Evolutionary conservation across 352 stramenopile species (phyloP).

Genomic region (Globisporangium splendens): DNA sequence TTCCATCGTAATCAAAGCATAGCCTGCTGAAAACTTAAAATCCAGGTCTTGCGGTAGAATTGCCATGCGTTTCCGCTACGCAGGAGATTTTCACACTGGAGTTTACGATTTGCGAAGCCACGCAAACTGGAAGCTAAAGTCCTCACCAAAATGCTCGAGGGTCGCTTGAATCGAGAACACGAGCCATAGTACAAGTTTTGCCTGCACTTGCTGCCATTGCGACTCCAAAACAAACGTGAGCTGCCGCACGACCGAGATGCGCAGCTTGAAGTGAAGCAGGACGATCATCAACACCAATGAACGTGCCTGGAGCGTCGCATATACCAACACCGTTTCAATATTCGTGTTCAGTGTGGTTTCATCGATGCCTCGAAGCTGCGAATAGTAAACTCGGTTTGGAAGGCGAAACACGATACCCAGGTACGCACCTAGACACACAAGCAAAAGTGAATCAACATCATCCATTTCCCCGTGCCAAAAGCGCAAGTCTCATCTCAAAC

Average conservation of each 20-base stretch:
- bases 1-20: too few species aligned
- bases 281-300: neutral
- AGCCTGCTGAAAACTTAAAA: too few species aligned
- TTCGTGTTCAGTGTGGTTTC: neutral
- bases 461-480: neutral
- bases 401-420: neutral
- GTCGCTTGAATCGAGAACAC: constrained; percentile 1
- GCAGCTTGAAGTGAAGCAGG: neutral
- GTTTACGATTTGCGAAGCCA: neutral
- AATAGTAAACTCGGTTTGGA: constrained; percentile 8
- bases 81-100: too few species aligned
- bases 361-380: neutral
- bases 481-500: neutral
- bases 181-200: constrained; percentile 3
- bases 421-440: neutral
- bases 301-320: neutral
- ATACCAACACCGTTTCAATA: constrained; percentile 1
- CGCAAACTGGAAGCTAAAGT: constrained; percentile 4
- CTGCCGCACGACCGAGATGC: neutral
- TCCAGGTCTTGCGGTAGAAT: too few species aligned
- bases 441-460: too few species aligned
- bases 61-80: too few species aligned
- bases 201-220: constrained; percentile 5
- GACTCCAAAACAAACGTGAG: constrained; percentile 6
- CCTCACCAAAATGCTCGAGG: constrained; percentile 4